Percentiles rank a stretch among this genome's conserved stretches.
phyloP scores from a whole-genome alignment of 2,329 filamentous ascomycete species.

The Microascus cirrosus region DNA sequence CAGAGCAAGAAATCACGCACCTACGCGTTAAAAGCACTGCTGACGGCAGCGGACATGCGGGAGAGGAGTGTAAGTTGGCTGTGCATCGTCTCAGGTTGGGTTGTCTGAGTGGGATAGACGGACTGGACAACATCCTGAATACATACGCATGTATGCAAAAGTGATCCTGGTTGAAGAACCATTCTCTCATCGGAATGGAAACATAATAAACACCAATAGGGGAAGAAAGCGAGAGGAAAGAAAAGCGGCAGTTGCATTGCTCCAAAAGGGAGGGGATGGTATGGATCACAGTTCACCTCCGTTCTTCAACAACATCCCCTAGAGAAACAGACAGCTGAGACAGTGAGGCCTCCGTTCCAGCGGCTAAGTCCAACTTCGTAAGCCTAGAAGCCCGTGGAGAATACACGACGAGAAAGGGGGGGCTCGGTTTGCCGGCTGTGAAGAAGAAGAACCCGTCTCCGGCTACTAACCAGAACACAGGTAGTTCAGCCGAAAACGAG shows the following conservation, averaged over 20 bases:
- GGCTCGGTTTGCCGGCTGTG: not conserved
- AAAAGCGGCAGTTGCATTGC: not conserved
- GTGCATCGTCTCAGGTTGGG: not conserved
- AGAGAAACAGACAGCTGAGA: not conserved
- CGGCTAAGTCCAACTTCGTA: not conserved
- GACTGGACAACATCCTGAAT: not conserved
- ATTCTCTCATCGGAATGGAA: too few species aligned
- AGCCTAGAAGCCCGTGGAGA: not conserved
- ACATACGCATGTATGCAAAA: not conserved
- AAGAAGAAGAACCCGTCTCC: not conserved
- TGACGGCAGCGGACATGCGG: not conserved
- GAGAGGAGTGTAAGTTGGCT: not conserved
- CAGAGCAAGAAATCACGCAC: conserved; percentile 3
- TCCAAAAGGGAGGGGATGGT: not conserved
- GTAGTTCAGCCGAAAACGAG: not conserved
- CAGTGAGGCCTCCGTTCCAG: not conserved
- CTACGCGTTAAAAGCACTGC: not conserved
- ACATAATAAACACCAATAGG: too few species aligned
- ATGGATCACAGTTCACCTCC: not conserved
- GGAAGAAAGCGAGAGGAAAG: too few species aligned
- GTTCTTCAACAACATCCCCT: not conserved
- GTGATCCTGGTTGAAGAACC: not conserved
- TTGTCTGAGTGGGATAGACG: not conserved
- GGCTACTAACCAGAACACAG: not conserved
- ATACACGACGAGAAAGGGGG: not conserved